phyloP scores from a whole-genome alignment of 345 rosid genomes.

The Salix brachista region DNA sequence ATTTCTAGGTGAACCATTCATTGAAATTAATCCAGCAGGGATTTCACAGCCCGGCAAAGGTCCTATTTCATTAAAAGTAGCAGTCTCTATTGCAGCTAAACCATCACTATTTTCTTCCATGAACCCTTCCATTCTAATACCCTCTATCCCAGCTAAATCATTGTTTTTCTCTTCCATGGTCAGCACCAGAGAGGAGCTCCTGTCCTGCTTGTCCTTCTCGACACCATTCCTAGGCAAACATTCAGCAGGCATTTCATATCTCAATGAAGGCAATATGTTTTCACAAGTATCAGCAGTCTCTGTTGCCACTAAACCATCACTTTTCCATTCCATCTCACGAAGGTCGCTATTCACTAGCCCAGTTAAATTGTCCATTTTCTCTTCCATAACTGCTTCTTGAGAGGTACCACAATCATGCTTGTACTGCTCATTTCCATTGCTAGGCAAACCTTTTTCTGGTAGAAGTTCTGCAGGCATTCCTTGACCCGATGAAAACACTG shows the following conservation, averaged over 20 bases:
- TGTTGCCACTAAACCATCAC: background rate
- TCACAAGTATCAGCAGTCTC: background rate
- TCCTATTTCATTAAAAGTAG: background rate
- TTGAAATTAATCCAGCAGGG: constrained; percentile 1
- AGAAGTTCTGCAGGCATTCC: background rate
- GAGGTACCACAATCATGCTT: background rate
- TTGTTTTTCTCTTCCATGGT: background rate
- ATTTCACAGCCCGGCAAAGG: constrained; percentile 2
- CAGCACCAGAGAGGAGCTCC: background rate
- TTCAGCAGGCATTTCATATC: constrained; percentile 11
- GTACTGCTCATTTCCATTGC: background rate
- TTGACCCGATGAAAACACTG: background rate
- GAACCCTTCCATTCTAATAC: background rate
- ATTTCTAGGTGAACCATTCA: constrained; percentile 9
- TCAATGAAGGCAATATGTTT: background rate
- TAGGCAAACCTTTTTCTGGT: background rate
- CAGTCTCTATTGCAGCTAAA: background rate
- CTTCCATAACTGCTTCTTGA: background rate
- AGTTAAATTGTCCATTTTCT: background rate
- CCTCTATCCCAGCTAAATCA: background rate
- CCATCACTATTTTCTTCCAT: constrained; percentile 15
- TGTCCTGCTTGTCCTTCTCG: background rate
- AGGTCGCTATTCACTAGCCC: background rate
- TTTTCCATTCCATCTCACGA: constrained; percentile 11
- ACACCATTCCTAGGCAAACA: background rate